phyloP scores from a whole-genome alignment of 345 rosid genomes.

The Brassica carinata region DNA sequence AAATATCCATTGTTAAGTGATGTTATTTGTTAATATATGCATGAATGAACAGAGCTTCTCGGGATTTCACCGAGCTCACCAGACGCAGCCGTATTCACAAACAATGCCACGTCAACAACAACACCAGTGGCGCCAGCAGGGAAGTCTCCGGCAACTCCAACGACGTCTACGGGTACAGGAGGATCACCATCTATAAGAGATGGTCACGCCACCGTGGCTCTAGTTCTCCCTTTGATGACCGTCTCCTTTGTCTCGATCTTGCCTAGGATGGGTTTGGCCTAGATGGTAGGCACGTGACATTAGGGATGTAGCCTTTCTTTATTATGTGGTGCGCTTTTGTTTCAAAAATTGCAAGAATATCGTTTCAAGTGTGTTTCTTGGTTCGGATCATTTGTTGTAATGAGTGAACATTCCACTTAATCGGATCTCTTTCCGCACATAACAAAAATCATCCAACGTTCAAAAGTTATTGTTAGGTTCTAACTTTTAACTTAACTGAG shows the following conservation, averaged over 20 bases:
- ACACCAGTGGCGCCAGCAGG: slow-evolving; percentile 28
- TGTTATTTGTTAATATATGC: neutral
- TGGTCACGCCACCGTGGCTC: slow-evolving; percentile 7
- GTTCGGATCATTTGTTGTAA: slow-evolving; percentile 25
- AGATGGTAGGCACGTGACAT: slow-evolving; percentile 6
- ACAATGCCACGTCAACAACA: slow-evolving; percentile 35
- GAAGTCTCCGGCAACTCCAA: slow-evolving; percentile 25
- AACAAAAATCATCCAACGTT: neutral
- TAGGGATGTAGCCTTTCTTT: slow-evolving; percentile 14
- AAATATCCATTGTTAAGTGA: slow-evolving; percentile 8
- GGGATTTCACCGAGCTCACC: slow-evolving; percentile 83
- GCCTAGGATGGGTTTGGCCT: slow-evolving; percentile 19
- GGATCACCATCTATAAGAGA: slow-evolving; percentile 31
- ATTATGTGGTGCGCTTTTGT: slow-evolving; percentile 5
- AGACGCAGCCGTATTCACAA: slow-evolving; percentile 64
- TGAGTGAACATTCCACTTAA: slow-evolving; percentile 18
- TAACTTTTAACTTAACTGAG: slow-evolving; percentile 9
- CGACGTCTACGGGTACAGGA: slow-evolving; percentile 17
- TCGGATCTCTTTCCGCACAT: neutral
- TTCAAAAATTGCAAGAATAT: slow-evolving; percentile 4
- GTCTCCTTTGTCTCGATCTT: slow-evolving; percentile 35
- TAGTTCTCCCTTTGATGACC: slow-evolving; percentile 29
- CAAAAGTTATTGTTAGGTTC: neutral
- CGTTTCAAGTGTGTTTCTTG: slow-evolving; percentile 20
- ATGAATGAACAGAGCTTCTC: slow-evolving; percentile 60